phyloP scores from a whole-genome alignment of 2,329 filamentous ascomycete species.

The Graphium sp. region DNA sequence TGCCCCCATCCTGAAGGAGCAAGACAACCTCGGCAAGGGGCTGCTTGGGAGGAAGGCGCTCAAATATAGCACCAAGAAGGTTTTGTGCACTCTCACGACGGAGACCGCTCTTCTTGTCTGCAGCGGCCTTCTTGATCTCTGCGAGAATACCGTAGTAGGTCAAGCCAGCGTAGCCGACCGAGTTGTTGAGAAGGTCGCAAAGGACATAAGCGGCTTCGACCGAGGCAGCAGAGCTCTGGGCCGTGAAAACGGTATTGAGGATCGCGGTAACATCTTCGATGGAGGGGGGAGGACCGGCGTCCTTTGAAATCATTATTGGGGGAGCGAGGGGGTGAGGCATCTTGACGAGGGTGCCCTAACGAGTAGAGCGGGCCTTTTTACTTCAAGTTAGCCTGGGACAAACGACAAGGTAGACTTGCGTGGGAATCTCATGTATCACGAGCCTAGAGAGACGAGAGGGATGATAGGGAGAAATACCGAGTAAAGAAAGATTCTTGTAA shows the following conservation, averaged over 20 bases:
- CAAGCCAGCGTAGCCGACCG: slow-evolving; percentile 35
- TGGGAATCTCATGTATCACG: not conserved
- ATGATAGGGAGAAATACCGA: not conserved
- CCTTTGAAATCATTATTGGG: slow-evolving; percentile 29
- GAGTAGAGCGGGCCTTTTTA: too few species aligned
- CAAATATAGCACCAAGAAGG: slow-evolving; percentile 81
- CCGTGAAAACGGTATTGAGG: slow-evolving; percentile 50
- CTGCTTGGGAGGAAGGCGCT: slow-evolving; percentile 67
- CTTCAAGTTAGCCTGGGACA: too few species aligned
- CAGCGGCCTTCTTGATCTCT: slow-evolving; percentile 55
- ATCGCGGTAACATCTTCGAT: slow-evolving; percentile 49
- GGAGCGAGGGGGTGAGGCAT: slow-evolving; percentile 33
- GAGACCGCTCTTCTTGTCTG: slow-evolving; percentile 83
- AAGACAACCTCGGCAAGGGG: slow-evolving; percentile 68
- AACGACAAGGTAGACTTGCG: too few species aligned
- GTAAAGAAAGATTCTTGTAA: not conserved
- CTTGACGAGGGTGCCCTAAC: too few species aligned
- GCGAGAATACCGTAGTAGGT: slow-evolving; percentile 33
- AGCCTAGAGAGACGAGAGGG: not conserved
- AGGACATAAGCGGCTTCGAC: slow-evolving; percentile 46
- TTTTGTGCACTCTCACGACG: slow-evolving; percentile 88
- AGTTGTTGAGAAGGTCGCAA: slow-evolving; percentile 39
- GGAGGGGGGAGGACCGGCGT: slow-evolving; percentile 38
- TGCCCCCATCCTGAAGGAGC: slow-evolving; percentile 60
- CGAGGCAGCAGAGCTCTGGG: slow-evolving; percentile 50